Evolutionary conservation across 352 stramenopile species (phyloP).

Genomic region (Stramenopiles sp.): DNA sequence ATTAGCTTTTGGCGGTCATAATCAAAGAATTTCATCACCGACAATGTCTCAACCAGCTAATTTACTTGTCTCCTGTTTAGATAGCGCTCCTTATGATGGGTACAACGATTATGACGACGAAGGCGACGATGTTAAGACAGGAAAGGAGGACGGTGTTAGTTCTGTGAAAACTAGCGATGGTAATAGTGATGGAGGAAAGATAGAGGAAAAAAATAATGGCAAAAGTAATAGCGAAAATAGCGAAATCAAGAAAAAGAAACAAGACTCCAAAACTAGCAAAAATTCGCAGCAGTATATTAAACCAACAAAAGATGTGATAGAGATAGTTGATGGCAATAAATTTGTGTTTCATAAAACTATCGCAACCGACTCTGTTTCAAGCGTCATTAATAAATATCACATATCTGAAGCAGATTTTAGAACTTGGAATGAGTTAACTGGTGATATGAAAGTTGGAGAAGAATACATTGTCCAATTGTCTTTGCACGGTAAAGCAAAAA

Average conservation of each 20-base stretch:
- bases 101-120: neutral
- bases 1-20: neutral
- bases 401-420: conserved; percentile 5
- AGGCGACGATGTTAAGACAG: too few relatives aligned
- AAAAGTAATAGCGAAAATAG: too few relatives aligned
- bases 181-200: too few relatives aligned
- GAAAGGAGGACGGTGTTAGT: too few relatives aligned
- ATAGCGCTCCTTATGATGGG: neutral
- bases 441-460: neutral
- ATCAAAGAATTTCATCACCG: neutral
- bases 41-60: neutral
- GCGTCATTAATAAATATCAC: neutral
- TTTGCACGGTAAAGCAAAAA: neutral
- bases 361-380: neutral
- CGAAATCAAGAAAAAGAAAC: too few relatives aligned
- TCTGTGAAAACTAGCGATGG: too few relatives aligned
- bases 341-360: neutral
- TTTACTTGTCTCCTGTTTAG: neutral
- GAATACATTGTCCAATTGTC: neutral
- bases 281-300: too few relatives aligned
- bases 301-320: neutral
- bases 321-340: neutral
- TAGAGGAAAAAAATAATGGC: too few relatives aligned
- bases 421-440: neutral
- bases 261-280: too few relatives aligned